Conservation (phyloP, 2,329 filamentous ascomycete species). For the Tolypocladium capitatum region DNA sequence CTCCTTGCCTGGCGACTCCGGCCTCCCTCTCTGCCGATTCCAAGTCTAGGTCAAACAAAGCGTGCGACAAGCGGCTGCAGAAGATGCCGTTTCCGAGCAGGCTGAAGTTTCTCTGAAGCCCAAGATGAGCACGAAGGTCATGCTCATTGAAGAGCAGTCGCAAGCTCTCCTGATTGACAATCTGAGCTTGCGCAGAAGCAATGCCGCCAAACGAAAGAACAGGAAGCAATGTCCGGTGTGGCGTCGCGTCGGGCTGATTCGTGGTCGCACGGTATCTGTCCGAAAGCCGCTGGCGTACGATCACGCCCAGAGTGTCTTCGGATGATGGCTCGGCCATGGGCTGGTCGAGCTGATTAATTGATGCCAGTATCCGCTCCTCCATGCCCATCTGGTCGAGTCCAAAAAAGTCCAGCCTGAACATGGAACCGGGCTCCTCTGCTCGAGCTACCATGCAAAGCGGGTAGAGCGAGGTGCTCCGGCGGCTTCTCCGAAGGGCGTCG, state of each 20-base stretch:
- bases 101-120: constrained; percentile 66
- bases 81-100: constrained; percentile 78
- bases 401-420: constrained; percentile 29
- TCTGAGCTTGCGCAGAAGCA: constrained; percentile 57
- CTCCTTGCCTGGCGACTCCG: constrained; percentile 55
- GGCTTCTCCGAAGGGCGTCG: constrained; percentile 9
- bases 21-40: constrained; percentile 62
- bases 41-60: constrained; percentile 73
- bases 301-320: constrained; percentile 23
- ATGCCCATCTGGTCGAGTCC: constrained; percentile 33
- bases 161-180: constrained; percentile 68
- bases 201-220: constrained; percentile 65
- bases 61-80: constrained; percentile 62
- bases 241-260: constrained; percentile 23
- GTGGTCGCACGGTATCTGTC: constrained; percentile 9
- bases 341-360: constrained; percentile 31
- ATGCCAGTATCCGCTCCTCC: constrained; percentile 33
- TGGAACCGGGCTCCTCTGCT: constrained; percentile 3
- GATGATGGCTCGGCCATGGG: constrained; percentile 12
- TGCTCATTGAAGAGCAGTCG: constrained; percentile 63
- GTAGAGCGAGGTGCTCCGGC: not conserved
- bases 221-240: constrained; percentile 47
- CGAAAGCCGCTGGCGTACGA: constrained; percentile 28
- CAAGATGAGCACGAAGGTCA: constrained; percentile 56
- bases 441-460: not conserved